Evolutionary conservation across 192 early-diverging fungal species (phyloP).

Genomic region (Backusella luteola): DNA sequence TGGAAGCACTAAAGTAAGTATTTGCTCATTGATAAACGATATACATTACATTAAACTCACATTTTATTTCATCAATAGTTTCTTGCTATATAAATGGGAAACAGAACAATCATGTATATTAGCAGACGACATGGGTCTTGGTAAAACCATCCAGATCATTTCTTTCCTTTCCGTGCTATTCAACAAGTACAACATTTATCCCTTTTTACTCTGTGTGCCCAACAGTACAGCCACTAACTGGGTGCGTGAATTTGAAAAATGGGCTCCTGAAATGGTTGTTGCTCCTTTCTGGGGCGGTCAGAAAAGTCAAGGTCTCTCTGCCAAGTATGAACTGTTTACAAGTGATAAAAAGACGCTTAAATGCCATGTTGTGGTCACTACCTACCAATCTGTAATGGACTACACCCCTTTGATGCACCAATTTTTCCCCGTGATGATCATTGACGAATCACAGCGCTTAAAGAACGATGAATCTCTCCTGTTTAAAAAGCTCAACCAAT

Average conservation of each 20-base stretch:
- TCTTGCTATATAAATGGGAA: conserved; percentile 68
- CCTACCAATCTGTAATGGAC: conserved; percentile 55
- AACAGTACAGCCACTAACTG: conserved; percentile 65
- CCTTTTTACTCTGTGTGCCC: conserved; percentile 70
- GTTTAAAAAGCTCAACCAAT: conserved; percentile 52
- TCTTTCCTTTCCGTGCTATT: conserved; percentile 50
- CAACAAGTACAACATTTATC: conserved; percentile 46
- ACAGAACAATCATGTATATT: conserved; percentile 58
- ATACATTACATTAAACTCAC: neutral
- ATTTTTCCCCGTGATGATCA: conserved; percentile 62
- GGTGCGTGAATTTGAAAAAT: conserved; percentile 68
- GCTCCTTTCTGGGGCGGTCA: conserved; percentile 55
- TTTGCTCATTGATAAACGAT: neutral
- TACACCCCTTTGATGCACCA: neutral
- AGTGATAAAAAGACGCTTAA: conserved; percentile 25
- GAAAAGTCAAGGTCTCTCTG: conserved; percentile 44
- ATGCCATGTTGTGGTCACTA: conserved; percentile 72
- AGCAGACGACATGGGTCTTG: conserved; percentile 79
- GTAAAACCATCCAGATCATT: conserved; percentile 77
- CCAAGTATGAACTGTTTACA: conserved; percentile 53
- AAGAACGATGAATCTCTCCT: conserved; percentile 67
- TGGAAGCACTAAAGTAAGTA: conserved; percentile 56
- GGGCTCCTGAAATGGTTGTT: conserved; percentile 62
- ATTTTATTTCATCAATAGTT: conserved; percentile 36
- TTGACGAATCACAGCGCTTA: conserved; percentile 79